Conservation (phyloP, 805 yeast genomes). For the Candida pseudofarinosa region DNA sequence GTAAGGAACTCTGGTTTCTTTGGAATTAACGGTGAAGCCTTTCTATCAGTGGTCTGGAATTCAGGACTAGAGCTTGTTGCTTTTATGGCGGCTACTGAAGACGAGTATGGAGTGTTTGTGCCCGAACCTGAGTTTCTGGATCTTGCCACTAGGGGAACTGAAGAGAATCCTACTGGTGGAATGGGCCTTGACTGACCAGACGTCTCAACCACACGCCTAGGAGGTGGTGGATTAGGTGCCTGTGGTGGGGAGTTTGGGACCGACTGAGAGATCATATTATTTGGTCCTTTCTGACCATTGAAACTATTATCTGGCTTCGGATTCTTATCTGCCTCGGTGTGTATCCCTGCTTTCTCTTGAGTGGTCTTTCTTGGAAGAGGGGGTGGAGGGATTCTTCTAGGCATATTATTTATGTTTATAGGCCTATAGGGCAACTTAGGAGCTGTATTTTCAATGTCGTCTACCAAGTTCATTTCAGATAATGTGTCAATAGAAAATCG, state of each 20-base stretch:
- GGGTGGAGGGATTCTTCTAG: slow-evolving; percentile 29
- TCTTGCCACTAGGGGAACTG: neutral
- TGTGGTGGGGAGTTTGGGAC: slow-evolving; percentile 7
- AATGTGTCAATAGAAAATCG: slow-evolving; percentile 25
- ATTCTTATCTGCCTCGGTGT: neutral
- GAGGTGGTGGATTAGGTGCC: slow-evolving; percentile 8
- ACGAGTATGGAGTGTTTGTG: slow-evolving; percentile 2
- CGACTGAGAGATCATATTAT: neutral
- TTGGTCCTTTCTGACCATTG: neutral
- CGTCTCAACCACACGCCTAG: slow-evolving; percentile 7
- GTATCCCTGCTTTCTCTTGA: neutral
- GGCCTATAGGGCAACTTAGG: slow-evolving; percentile 22
- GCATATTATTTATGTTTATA: slow-evolving; percentile 3
- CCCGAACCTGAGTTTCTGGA: neutral
- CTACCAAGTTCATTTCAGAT: slow-evolving; percentile 34
- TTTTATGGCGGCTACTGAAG: slow-evolving; percentile 10
- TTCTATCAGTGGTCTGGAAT: slow-evolving; percentile 9
- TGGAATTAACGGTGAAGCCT: slow-evolving; percentile 32
- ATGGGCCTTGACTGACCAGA: neutral
- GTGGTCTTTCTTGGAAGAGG: slow-evolving; percentile 10
- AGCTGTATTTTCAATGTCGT: slow-evolving; percentile 18
- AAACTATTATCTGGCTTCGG: neutral
- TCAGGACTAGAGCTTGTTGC: slow-evolving; percentile 10
- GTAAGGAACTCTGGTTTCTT: slow-evolving; percentile 29
- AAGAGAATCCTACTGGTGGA: neutral